Percentiles rank a stretch among this genome's conserved stretches.
These are phyloP conservation scores for Aspergillus heteromorphus DNA, from an alignment of 495 filamentous ascomycete genomes.

Conservation along the genomic window DNA sequence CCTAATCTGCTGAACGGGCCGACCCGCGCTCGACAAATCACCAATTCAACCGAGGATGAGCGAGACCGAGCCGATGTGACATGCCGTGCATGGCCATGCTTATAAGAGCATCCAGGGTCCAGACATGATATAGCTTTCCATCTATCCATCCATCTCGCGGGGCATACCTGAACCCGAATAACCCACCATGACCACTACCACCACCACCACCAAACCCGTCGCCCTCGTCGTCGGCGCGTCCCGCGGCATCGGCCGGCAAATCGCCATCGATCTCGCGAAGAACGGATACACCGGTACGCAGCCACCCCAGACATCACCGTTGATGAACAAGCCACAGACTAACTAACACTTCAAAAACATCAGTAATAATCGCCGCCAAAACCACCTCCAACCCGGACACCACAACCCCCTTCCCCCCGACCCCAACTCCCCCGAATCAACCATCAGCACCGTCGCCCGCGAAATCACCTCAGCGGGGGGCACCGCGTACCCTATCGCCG, in stretches of 20 bases:
- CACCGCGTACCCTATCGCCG: constrained; percentile 58
- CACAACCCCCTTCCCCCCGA: constrained; percentile 66
- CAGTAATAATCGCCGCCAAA: constrained; percentile 80
- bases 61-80: no score
- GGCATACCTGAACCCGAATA: not conserved
- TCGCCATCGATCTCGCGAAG: constrained; percentile 66
- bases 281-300: constrained; percentile 61
- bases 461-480: constrained; percentile 68
- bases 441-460: constrained; percentile 75
- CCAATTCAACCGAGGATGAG: not conserved
- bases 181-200: constrained; percentile 5
- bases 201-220: constrained; percentile 35
- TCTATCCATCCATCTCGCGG: not conserved
- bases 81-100: no score
- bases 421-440: constrained; percentile 73
- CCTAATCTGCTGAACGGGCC: not conserved
- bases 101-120: not conserved
- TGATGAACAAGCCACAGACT: not conserved
- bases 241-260: constrained; percentile 70
- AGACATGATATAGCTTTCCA: not conserved
- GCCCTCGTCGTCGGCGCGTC: constrained; percentile 68
- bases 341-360: constrained; percentile 5
- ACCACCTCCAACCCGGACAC: constrained; percentile 59
- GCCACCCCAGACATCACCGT: not conserved
- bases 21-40: not conserved